phyloP scores from a whole-genome alignment of 139 green algal species.

The Coelastrella sp. region DNA sequence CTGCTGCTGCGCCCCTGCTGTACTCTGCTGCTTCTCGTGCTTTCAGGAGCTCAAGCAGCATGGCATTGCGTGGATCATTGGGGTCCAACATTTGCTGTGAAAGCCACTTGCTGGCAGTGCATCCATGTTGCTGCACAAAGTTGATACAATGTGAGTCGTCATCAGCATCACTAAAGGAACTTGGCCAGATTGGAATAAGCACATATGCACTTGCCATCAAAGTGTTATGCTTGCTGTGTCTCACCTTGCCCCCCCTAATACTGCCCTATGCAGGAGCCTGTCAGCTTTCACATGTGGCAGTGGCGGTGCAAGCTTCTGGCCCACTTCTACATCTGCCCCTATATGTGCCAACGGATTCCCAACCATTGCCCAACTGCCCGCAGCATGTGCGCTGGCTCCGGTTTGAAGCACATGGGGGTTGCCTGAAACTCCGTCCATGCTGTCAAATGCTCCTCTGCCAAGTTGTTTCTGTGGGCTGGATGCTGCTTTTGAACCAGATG shows the following conservation, averaged over 20 bases:
- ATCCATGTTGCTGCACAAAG: not conserved
- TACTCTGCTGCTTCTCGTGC: conserved; percentile 56
- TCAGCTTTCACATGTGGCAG: conserved; percentile 59
- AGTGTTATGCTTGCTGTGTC: not conserved
- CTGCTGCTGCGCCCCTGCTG: not conserved
- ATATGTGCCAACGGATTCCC: conserved; percentile 40
- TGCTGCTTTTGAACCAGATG: not conserved
- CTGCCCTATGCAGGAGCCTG: conserved; percentile 56
- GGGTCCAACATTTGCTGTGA: conserved; percentile 61
- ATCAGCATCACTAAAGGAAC: not conserved
- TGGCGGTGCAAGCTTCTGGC: conserved; percentile 58
- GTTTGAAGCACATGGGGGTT: no score
- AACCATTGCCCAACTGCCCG: conserved; percentile 4
- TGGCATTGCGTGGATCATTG: conserved; percentile 72
- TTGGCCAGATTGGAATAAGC: not conserved
- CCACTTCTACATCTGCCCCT: conserved; percentile 54
- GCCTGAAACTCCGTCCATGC: no score
- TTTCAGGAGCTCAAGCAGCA: conserved; percentile 70
- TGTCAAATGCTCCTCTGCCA: not conserved
- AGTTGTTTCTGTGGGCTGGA: not conserved
- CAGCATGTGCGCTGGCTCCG: no score
- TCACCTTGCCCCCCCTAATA: not conserved
- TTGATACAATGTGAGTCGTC: no score
- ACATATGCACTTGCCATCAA: not conserved
- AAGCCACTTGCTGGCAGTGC: conserved; percentile 55